phyloP scores from a whole-genome alignment of 2,329 filamentous ascomycete genomes.

The Lasiodiplodia theobromae region DNA sequence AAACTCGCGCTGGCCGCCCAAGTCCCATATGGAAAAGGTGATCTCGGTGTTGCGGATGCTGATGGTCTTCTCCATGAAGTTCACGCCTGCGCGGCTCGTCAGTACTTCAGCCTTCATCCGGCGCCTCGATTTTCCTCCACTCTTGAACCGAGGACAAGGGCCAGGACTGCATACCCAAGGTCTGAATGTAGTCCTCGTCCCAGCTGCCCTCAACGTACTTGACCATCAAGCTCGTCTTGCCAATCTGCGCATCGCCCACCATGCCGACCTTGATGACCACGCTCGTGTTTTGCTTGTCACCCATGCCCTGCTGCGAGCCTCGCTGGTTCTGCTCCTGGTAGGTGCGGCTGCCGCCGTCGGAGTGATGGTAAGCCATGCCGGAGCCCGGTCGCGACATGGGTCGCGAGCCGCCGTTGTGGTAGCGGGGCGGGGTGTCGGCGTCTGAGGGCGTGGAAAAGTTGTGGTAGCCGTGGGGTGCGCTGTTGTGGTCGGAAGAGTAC shows the following conservation, averaged over 20 bases:
- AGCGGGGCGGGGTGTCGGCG: conserved; percentile 52
- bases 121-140: neutral
- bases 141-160: conserved; percentile 12
- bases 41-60: conserved; percentile 99
- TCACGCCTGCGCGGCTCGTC: conserved; percentile 71
- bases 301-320: conserved; percentile 42
- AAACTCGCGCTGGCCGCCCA: conserved; percentile 97
- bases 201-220: conserved; percentile 99
- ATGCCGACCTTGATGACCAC: conserved; percentile 99
- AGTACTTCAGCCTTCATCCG: conserved; percentile 28
- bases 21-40: conserved; percentile 99
- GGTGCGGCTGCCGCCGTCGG: conserved; percentile 50
- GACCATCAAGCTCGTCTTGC: conserved; percentile 99
- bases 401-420: conserved; percentile 29
- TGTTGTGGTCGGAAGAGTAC: conserved; percentile 46
- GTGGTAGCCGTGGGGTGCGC: conserved; percentile 39
- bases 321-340: conserved; percentile 60
- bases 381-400: conserved; percentile 57
- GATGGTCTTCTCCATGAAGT: conserved; percentile 99
- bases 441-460: conserved; percentile 57
- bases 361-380: conserved; percentile 57
- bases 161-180: conserved; percentile 67
- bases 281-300: conserved; percentile 60
- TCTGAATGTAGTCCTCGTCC: conserved; percentile 99
- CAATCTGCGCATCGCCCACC: conserved; percentile 98